These are phyloP conservation scores for Blastobotrys robertii DNA, from an alignment of 805 yeast species.

Conservation along the genomic window DNA sequence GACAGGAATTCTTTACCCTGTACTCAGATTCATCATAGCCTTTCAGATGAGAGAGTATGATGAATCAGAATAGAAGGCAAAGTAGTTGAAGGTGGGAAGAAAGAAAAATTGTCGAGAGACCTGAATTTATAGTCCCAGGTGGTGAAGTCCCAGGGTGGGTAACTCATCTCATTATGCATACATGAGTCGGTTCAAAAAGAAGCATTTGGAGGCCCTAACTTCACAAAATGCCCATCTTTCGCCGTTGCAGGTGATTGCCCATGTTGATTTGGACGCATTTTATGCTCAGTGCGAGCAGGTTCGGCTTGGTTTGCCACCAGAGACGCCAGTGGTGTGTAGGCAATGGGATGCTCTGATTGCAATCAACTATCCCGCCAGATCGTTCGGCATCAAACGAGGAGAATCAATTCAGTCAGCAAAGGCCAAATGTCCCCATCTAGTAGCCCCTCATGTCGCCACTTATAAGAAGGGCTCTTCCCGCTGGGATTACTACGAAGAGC, in stretches of 20 bases:
- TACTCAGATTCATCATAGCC: neutral
- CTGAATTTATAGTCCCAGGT: neutral
- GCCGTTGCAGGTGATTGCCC: conserved; percentile 71
- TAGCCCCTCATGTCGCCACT: conserved; percentile 88
- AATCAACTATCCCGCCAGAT: conserved; percentile 70
- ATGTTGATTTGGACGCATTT: conserved; percentile 88
- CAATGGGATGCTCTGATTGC: conserved; percentile 92
- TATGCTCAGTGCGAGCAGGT: conserved; percentile 86
- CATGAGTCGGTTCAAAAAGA: conserved; percentile 11
- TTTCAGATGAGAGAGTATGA: neutral
- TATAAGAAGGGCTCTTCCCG: conserved; percentile 75
- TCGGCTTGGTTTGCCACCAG: conserved; percentile 49
- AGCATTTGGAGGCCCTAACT: conserved; percentile 14
- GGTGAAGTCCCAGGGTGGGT: neutral
- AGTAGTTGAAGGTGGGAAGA: neutral
- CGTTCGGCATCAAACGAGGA: conserved; percentile 72
- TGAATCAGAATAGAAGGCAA: neutral
- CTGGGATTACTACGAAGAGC: conserved; percentile 61
- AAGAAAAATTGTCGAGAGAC: neutral
- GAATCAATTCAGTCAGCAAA: conserved; percentile 59
- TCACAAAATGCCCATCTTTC: conserved; percentile 40
- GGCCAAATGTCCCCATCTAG: conserved; percentile 63
- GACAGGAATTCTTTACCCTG: no score
- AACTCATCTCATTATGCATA: neutral
- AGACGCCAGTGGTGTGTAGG: conserved; percentile 85